Evolutionary conservation across 495 filamentous ascomycete species (phyloP), one percentile per base, ranked within the genome.

Genomic region (Parathielavia appendiculata): DNA sequence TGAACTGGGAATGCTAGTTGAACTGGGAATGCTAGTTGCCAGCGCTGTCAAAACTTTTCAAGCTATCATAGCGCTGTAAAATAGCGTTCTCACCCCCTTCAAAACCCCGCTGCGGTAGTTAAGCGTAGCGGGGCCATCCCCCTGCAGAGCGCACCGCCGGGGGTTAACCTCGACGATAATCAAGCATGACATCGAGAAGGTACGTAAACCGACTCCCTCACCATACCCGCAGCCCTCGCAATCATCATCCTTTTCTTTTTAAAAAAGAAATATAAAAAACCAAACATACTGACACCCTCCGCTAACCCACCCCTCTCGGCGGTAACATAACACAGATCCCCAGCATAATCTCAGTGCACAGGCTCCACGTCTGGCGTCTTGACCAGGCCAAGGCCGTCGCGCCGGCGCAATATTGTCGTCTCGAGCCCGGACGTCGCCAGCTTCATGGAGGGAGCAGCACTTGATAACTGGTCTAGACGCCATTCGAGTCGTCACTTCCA

Each of bases 361-460:
- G 97, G 64, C 75, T 97, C 17, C 92, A 97, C 66, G 88, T 96
- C 51, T 97, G 92, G 92, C 88, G 92, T 53, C 80, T 97, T 20
- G 89, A 85, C 56, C 89, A 96, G 68, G 84, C 86, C n/a, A 96
- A 96, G 70, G 75, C 89, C 51, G 84, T 97, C 17, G 91, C 92
- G 5, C 87, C 86, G 0, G 82, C 92, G 1, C 92, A 97, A n/a
- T 67, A 83, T 97, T 17, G 83, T 93, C 51, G 85, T 96, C n/a
- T 85, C 84, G 36, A 75, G 77, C 48, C 69, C 71, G 45, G 66
- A 75, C 23, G 65, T 81, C 56, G 78, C 81, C 54, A 74, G 84
- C 22, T 97, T 96, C 70, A 93, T 93, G 88, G 73, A 51, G 51
- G 45, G 56, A 26, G 34, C n/a, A n/a, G 39, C 35, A 17, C 4